Evolutionary conservation across 2,329 filamentous ascomycete species (phyloP), one percentile per base, ranked within the genome.

Genomic region (Coleophoma eucalyptorum): DNA sequence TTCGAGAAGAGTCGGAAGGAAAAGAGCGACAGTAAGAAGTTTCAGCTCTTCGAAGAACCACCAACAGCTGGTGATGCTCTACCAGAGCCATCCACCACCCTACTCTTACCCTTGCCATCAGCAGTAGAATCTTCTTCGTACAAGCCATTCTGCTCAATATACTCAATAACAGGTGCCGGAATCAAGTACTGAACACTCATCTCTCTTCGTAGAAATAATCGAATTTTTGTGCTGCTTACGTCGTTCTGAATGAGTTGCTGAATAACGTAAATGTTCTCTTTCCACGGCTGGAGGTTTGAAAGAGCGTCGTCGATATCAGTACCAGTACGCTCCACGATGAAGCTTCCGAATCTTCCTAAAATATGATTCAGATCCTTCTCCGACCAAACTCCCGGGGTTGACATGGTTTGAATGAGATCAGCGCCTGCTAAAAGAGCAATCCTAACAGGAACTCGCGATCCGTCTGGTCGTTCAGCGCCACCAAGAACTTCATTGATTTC

Each of bases 301-400:
- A 96, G 77, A 2, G 92, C 91, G 64, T 95, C 89, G 55, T 96
- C 89, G 46, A 95, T 87, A 63, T 96, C 90, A 19, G 90, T 96
- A 41, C 91, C 92, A 38, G 84, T 86, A 53, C 93, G 83, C 75
- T 97, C 89, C n/a, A 95, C 80, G 53, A 93, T 88, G 66, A 95
- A 91, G 31, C 18, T n/a, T 18, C 47, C 51, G 43, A 43, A 53
- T 42, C 40, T 38, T 10, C 54, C 48, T 18, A 97, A 75, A 53
- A 97, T 97, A 61, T 95, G 89, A 61, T 94, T 87, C 50, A 97
- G 74, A 78, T 97, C 93, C 55, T 86, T 80, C 43, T 84, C 78
- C 46, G 86, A 88, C 93, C 93, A 97, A 1, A 97, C 83, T 3
- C 84, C 85, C 1, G 83, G 82, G 3, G 77, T 80, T 66, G 86